Conservation (phyloP, 495 filamentous ascomycete species). For the Penicillium psychrofluorescens region DNA sequence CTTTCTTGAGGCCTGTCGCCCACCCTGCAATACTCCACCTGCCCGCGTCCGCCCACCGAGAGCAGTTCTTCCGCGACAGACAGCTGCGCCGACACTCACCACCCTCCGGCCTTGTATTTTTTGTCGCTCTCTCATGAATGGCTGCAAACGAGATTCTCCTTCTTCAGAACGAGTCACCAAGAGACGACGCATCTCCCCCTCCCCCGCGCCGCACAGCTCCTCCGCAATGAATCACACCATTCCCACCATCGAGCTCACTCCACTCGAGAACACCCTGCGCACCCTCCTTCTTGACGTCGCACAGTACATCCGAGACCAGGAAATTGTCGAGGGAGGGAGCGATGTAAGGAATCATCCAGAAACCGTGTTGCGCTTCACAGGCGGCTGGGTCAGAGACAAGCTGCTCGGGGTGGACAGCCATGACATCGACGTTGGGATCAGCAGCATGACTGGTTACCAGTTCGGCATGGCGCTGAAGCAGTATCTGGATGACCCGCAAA, state of each 20-base stretch:
- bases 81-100: background rate
- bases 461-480: conserved; percentile 63
- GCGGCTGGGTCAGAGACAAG: conserved; percentile 99
- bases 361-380: conserved; percentile 73
- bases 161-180: conserved; percentile 22
- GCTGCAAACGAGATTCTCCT: conserved; percentile 10
- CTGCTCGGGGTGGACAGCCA: conserved; percentile 71
- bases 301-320: conserved; percentile 54
- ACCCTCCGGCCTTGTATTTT: conserved; percentile 4
- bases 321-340: conserved; percentile 28
- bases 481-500: conserved; percentile 46
- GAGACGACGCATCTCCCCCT: conserved; percentile 25
- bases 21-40: conserved; percentile 3
- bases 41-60: conserved; percentile 12
- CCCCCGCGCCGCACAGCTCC: conserved; percentile 5
- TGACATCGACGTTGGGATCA: conserved; percentile 94
- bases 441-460: conserved; percentile 83
- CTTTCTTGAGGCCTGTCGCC: conserved; percentile 13
- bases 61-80: background rate
- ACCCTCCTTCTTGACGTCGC: conserved; percentile 70
- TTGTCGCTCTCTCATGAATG: conserved; percentile 23
- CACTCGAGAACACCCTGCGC: conserved; percentile 60
- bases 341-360: conserved; percentile 10
- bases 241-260: conserved; percentile 51
- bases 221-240: conserved; percentile 17